phyloP scores from a whole-genome alignment of 176 grass and related monocot genomes.

The Tillandsia fasciculata region DNA sequence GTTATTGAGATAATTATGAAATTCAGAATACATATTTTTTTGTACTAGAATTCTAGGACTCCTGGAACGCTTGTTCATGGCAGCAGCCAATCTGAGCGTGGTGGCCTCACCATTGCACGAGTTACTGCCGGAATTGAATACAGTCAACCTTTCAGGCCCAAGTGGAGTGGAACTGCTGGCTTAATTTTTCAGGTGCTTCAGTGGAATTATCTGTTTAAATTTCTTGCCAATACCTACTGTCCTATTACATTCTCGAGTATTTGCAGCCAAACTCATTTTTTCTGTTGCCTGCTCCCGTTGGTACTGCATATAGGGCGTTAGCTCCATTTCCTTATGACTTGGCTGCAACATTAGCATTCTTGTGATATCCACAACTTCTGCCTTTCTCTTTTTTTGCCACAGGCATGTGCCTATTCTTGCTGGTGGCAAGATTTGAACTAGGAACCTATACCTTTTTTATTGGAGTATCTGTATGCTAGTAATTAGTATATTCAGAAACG shows the following conservation, averaged over 20 bases:
- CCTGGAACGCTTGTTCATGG: constrained; percentile 86
- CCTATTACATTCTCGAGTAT: not conserved
- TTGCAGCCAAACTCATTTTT: too few relatives aligned
- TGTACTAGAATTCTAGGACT: constrained; percentile 70
- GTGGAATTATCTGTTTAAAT: not conserved
- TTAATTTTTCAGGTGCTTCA: constrained; percentile 79
- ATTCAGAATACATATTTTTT: constrained; percentile 21
- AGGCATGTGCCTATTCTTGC: too few relatives aligned
- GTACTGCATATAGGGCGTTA: too few relatives aligned
- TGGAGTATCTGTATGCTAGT: too few relatives aligned
- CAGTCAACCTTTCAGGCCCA: constrained; percentile 73
- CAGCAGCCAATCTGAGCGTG: constrained; percentile 50
- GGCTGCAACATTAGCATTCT: too few relatives aligned
- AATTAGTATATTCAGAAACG: too few relatives aligned
- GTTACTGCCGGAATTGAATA: constrained; percentile 81
- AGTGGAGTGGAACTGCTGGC: constrained; percentile 75
- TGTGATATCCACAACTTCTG: too few relatives aligned
- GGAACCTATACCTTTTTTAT: too few relatives aligned
- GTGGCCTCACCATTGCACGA: constrained; percentile 62
- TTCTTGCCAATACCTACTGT: not conserved
- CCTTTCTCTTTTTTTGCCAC: too few relatives aligned
- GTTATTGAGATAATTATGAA: constrained; percentile 1
- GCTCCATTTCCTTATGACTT: too few relatives aligned
- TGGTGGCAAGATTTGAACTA: too few relatives aligned
- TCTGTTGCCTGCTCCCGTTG: too few relatives aligned